Evolutionary conservation across 371 early-diverging fungal species (phyloP).

Genomic region (Saksenaea vasiformis): DNA sequence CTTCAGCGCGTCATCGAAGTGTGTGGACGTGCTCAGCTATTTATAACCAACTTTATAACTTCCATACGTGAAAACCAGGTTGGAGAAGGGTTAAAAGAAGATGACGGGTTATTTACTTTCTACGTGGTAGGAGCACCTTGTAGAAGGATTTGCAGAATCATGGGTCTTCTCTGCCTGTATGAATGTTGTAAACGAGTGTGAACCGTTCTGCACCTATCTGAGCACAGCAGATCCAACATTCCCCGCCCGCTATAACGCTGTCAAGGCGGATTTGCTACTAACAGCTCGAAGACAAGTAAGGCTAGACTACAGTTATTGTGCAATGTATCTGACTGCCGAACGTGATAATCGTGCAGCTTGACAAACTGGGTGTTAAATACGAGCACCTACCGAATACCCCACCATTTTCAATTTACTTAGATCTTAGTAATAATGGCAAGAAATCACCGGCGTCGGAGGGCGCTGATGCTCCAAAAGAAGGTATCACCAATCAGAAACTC

Average conservation of each 20-base stretch:
- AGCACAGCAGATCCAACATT: slow-evolving; percentile 43
- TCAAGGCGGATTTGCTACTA: slow-evolving; percentile 77
- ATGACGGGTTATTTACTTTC: not conserved
- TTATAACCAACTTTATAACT: slow-evolving; percentile 73
- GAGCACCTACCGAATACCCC: slow-evolving; percentile 53
- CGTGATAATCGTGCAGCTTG: slow-evolving; percentile 50
- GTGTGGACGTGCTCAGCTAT: slow-evolving; percentile 70
- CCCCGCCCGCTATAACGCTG: slow-evolving; percentile 63
- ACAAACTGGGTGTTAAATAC: slow-evolving; percentile 68
- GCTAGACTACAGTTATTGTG: not conserved
- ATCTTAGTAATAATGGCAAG: slow-evolving; percentile 18
- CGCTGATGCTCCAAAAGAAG: slow-evolving; percentile 18
- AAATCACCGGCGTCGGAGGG: slow-evolving; percentile 13
- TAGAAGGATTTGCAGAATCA: slow-evolving; percentile 67
- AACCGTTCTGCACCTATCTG: slow-evolving; percentile 60
- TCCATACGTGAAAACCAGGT: slow-evolving; percentile 75
- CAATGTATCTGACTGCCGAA: not conserved
- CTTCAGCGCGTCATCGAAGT: slow-evolving; percentile 70
- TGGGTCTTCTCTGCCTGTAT: slow-evolving; percentile 84
- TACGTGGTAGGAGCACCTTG: slow-evolving; percentile 38
- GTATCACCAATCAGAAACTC: slow-evolving; percentile 70
- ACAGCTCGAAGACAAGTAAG: slow-evolving; percentile 73
- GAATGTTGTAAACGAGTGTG: slow-evolving; percentile 77
- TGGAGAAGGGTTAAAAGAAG: not conserved
- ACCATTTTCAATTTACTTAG: slow-evolving; percentile 61